Conservation (phyloP, 2,329 filamentous ascomycete genomes). For the Aspergillus texensis region DNA sequence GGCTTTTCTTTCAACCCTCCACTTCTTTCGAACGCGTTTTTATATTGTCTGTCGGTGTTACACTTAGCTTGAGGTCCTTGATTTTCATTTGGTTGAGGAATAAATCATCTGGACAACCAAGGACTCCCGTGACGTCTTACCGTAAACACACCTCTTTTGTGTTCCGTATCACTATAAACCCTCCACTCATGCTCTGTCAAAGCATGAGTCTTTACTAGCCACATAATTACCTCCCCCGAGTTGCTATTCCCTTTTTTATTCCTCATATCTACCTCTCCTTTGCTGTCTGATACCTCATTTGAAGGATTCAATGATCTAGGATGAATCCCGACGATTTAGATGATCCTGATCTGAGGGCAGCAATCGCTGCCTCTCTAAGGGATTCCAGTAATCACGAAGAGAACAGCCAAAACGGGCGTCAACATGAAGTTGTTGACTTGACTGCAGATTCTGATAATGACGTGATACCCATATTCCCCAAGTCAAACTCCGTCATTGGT, state of each 20-base stretch:
- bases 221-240: no score
- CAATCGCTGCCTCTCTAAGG: constrained; percentile 26
- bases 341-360: constrained; percentile 21
- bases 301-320: not conserved
- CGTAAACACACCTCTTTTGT: not conserved
- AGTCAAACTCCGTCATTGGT: constrained; percentile 31
- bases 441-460: constrained; percentile 36
- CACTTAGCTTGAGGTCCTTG: not conserved
- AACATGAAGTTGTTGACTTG: constrained; percentile 34
- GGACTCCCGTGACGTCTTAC: not conserved
- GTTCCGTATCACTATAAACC: not conserved
- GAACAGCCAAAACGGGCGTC: not conserved
- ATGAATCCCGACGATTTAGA: constrained; percentile 15
- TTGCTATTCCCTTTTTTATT: not conserved
- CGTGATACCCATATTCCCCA: constrained; percentile 27
- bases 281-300: not conserved
- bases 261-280: not conserved
- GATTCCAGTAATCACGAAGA: constrained; percentile 11
- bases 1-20: not conserved
- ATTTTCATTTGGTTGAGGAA: not conserved
- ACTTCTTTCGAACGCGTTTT: not conserved
- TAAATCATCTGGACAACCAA: not conserved
- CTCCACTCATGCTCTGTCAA: not conserved
- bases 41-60: not conserved
- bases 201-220: not conserved